Evolutionary conservation across 306 rosid genomes (phyloP).

Genomic region (Notholithocarpus densiflorus): DNA sequence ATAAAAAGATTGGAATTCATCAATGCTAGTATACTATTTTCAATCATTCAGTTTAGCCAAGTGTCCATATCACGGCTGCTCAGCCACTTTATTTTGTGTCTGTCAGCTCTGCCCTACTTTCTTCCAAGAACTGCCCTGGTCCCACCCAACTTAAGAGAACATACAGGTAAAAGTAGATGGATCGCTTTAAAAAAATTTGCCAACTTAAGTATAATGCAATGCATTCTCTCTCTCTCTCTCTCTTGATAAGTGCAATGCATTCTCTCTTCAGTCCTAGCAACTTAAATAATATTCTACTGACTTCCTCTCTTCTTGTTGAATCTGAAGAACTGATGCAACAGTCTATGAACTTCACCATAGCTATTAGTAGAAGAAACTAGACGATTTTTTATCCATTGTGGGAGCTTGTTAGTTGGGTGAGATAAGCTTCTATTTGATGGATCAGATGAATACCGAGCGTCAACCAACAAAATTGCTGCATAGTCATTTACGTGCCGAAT

Average conservation of each 20-base stretch:
- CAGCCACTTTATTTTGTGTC: neutral
- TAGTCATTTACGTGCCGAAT: conserved; percentile 87
- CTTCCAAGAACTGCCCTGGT: neutral
- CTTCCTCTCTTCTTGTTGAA: conserved; percentile 39
- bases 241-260: neutral
- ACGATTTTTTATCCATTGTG: conserved; percentile 80
- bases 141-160: neutral
- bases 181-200: neutral
- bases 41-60: no score
- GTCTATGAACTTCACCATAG: conserved; percentile 78
- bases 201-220: neutral
- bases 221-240: neutral
- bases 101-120: neutral
- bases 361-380: conserved; percentile 54
- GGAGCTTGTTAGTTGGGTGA: conserved; percentile 73
- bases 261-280: neutral
- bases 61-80: neutral
- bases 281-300: conserved; percentile 7
- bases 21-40: no score
- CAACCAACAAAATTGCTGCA: conserved; percentile 83
- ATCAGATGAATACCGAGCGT: conserved; percentile 62
- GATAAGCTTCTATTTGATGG: conserved; percentile 55
- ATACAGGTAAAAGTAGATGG: neutral
- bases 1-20: no score
- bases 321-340: conserved; percentile 80